phyloP scores from a whole-genome alignment of 2,329 filamentous ascomycete species.

The Fusarium keratoplasticum region DNA sequence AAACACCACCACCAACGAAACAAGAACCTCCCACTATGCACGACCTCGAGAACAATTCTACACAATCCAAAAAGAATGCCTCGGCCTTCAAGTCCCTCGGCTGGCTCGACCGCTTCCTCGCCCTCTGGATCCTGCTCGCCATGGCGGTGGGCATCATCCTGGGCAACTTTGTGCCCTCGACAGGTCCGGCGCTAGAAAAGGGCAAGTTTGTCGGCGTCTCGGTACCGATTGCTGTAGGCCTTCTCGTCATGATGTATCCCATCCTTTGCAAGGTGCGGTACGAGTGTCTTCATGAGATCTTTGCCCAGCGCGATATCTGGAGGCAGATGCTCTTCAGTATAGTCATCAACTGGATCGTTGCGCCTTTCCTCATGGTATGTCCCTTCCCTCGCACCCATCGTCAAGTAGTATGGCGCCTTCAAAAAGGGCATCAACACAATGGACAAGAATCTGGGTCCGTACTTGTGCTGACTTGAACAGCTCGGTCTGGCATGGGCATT shows the following conservation, averaged over 20 bases:
- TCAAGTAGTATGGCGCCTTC: not conserved
- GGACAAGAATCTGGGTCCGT: too few species aligned
- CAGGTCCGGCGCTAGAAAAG: conserved; percentile 71
- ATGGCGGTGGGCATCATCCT: conserved; percentile 82
- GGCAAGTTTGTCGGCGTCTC: conserved; percentile 79
- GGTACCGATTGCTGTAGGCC: conserved; percentile 78
- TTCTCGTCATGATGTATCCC: conserved; percentile 95
- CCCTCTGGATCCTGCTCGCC: conserved; percentile 80
- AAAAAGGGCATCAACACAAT: not conserved
- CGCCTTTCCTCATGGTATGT: conserved; percentile 82
- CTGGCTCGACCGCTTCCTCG: conserved; percentile 72
- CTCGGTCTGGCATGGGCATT: conserved; percentile 76
- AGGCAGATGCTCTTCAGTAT: conserved; percentile 83
- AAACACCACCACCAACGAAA: not conserved
- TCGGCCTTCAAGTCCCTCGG: conserved; percentile 67
- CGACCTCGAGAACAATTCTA: conserved; percentile 22
- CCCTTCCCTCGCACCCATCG: not conserved
- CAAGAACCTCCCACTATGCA: not conserved
- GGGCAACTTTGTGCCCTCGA: conserved; percentile 77
- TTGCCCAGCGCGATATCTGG: conserved; percentile 74
- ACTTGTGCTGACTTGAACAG: conserved; percentile 51
- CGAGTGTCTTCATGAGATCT: conserved; percentile 77
- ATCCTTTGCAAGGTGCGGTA: conserved; percentile 89
- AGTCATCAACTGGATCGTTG: conserved; percentile 84
- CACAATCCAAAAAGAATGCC: not conserved